Base-by-base conservation (phyloP, 2,329 filamentous ascomycete genomes). In the Hymenoscyphus linearis region DNA sequence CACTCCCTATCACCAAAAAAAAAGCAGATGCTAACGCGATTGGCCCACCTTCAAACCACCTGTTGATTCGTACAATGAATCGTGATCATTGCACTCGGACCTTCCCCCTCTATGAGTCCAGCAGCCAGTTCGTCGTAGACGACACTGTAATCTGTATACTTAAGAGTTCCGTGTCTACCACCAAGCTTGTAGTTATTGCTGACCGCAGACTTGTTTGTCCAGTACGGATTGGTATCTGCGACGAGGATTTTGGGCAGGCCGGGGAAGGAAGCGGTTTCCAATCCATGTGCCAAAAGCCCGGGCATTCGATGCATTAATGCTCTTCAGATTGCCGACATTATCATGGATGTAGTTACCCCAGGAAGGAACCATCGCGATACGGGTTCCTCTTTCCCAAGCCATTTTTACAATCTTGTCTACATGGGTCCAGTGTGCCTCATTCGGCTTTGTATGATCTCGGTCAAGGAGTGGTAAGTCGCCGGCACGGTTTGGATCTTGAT, bases 311-410 rank as follows among this genome's bases (percentile, higher is more conserved):
- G 26, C 58, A 27, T 60, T 55, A 31, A 53, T 60, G 27, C 36
- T 26, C n/a, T 25, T 26, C 9, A 36, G 12, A 26, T 25, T 26
- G 26, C 26, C 37, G 18, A 5, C 18, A 36, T 50, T 40, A 18
- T 36, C 58, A n/a, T 60, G 47, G 18, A 60, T 37, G 35, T 60
- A 60, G 27, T 35, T 26, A 55, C 58, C 58, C 50, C 58, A 60
- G 27, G 50, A 18, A 10, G 58, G 58, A 25, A 60, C 35, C 27
- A 60, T 22, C 13, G 58, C 52, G 31, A 60, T 44, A 16, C 58
- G 52, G 18, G 55, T 40, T 2, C 58, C 58, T 26, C 22, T 34
- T 40, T 40, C 50, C 47, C 44, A 54, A 6, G 58, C 58, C 44
- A 52, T 9, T 18, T 55, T 6, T 25, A 47, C 34, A 27, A 52